phyloP scores from a whole-genome alignment of 768 basidiomycete species.

The Russula compacta region DNA sequence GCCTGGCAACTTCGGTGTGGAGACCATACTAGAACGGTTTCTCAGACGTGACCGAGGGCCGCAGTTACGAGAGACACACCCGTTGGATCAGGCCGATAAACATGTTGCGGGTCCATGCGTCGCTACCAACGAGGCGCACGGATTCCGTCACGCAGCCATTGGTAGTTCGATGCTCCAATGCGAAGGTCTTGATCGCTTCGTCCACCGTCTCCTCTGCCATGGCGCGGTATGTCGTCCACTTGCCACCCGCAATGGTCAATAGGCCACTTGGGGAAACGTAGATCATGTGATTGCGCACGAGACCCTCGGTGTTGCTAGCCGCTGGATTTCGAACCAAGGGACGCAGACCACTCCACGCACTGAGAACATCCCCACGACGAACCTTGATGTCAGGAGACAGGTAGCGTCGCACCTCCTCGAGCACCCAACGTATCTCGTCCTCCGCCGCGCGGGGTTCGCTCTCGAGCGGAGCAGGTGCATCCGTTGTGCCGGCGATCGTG shows the following conservation, averaged over 20 bases:
- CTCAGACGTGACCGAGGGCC: background rate
- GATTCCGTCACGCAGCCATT: slow-evolving; percentile 70
- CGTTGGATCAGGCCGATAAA: slow-evolving; percentile 92
- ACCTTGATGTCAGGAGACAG: slow-evolving; percentile 90
- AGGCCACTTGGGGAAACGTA: slow-evolving; percentile 72
- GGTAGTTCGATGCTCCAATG: slow-evolving; percentile 43
- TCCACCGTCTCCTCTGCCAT: slow-evolving; percentile 97
- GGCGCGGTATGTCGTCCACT: slow-evolving; percentile 96
- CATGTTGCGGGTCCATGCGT: slow-evolving; percentile 94
- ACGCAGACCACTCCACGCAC: slow-evolving; percentile 89
- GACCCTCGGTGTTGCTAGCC: slow-evolving; percentile 67
- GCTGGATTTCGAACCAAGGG: slow-evolving; percentile 81
- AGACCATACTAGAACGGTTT: slow-evolving; percentile 59
- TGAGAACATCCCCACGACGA: slow-evolving; percentile 86
- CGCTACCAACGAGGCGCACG: slow-evolving; percentile 80
- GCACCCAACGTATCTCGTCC: slow-evolving; percentile 94
- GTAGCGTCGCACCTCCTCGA: slow-evolving; percentile 87
- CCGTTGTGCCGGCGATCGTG: slow-evolving; percentile 96
- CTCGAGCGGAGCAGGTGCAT: slow-evolving; percentile 64
- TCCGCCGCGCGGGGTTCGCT: slow-evolving; percentile 76
- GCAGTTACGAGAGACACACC: slow-evolving; percentile 34
- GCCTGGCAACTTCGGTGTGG: slow-evolving; percentile 86
- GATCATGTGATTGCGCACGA: slow-evolving; percentile 93
- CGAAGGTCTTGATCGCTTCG: slow-evolving; percentile 71
- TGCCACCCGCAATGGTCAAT: slow-evolving; percentile 92